These are phyloP conservation scores for Hevea brasiliensis DNA, from an alignment of 345 rosid genomes.

Conservation along the genomic window DNA sequence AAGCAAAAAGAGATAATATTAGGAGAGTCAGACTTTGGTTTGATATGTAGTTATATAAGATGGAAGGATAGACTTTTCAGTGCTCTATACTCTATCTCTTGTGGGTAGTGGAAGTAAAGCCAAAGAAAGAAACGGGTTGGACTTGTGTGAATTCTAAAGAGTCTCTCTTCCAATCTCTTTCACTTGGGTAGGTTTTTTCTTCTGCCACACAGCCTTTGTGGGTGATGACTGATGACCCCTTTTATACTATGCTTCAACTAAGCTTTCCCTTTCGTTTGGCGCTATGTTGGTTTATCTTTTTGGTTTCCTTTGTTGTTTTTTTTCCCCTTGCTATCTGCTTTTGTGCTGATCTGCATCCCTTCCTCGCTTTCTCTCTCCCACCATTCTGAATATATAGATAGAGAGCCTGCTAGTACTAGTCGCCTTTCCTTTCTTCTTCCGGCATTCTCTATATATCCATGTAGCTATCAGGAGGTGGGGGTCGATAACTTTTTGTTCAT, in stretches of 20 bases:
- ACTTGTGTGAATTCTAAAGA: too few relatives aligned
- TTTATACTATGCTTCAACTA: conserved; percentile 31
- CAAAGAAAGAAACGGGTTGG: conserved; percentile 7
- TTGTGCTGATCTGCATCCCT: conserved; percentile 14
- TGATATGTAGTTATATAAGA: conserved; percentile 21
- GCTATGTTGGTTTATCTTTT: conserved; percentile 36
- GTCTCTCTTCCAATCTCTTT: conserved; percentile 19
- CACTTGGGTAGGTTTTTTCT: conserved; percentile 26
- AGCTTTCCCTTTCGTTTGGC: conserved; percentile 25
- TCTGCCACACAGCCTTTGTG: conserved; percentile 30
- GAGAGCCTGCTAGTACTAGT: conserved; percentile 39
- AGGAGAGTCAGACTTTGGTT: conserved; percentile 38
- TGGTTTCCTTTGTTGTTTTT: conserved; percentile 16
- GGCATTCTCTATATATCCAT: conserved; percentile 61
- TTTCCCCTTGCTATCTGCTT: background rate
- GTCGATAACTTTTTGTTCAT: conserved; percentile 12
- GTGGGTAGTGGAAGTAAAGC: conserved; percentile 11
- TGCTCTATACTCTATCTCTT: conserved; percentile 16
- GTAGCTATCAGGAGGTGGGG: conserved; percentile 46
- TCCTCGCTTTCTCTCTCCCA: conserved; percentile 9
- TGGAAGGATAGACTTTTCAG: conserved; percentile 22
- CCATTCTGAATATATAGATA: conserved; percentile 43
- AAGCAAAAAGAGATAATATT: conserved; percentile 11
- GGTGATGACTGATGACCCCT: conserved; percentile 22
- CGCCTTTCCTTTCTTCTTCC: conserved; percentile 81